A percentile compares a stretch with the other conserved stretches of the same genome.
phyloP scores from a whole-genome alignment of 2,329 filamentous ascomycete species.

The Fonsecaea pedrosoi region DNA sequence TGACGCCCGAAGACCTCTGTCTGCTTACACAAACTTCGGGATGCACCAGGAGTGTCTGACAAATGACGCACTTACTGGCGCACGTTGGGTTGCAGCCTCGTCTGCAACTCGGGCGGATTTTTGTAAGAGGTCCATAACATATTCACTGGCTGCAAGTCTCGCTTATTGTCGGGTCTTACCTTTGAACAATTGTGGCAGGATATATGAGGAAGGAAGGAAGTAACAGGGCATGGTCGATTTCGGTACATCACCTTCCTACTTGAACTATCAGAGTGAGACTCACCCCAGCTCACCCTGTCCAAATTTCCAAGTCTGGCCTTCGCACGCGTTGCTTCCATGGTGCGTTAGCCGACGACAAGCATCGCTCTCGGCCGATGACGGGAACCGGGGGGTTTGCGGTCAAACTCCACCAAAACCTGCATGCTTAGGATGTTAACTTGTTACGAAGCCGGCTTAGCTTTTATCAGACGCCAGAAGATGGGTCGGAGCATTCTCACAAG shows the following conservation, averaged over 20 bases:
- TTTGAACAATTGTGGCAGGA: background rate
- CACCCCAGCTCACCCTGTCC: background rate
- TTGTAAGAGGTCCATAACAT: too few species aligned
- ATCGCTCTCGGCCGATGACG: background rate
- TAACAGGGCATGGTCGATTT: too few species aligned
- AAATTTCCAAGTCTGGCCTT: background rate
- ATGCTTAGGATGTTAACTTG: background rate
- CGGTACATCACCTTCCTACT: background rate
- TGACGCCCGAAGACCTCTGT: background rate
- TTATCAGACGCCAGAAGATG: background rate
- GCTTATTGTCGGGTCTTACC: background rate
- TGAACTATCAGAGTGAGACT: background rate
- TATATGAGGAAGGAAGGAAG: background rate
- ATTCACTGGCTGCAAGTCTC: background rate
- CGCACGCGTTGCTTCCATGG: background rate
- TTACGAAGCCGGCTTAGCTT: background rate
- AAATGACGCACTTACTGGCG: background rate
- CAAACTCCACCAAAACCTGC: background rate
- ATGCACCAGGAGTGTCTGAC: background rate
- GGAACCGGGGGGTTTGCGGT: background rate
- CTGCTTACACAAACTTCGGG: background rate
- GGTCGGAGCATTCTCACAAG: background rate
- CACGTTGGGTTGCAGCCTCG: background rate
- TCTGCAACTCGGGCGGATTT: background rate
- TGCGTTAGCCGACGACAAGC: background rate